Evolutionary conservation across 2,329 filamentous ascomycete genomes (phyloP), one percentile per base, ranked within the genome.

Genomic region (Plectosphaerella cucumerina): DNA sequence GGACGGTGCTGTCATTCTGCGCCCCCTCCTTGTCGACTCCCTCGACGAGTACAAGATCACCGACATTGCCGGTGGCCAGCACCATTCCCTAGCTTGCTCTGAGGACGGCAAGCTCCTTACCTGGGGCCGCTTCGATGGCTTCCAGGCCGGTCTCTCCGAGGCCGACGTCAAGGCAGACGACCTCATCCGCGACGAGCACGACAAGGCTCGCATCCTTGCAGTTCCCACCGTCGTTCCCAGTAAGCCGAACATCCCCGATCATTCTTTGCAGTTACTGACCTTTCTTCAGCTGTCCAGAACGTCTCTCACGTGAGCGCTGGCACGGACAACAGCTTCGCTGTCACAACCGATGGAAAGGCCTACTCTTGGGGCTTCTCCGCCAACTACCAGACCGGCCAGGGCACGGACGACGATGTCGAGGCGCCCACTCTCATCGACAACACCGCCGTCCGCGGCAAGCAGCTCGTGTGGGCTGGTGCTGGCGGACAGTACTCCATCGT

Each of bases 381-480:
- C 52, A 89, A 86, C 61, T 91, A 89, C 65, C 88, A 92, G 69
- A 91, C 88, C 6, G 90, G 89, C 6, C 85, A 85, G 56, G 88
- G 87, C 37, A 85, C 80, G 2, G 82, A 82, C n/a, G 89, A 94
- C 47, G 90, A 96, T 59, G 80, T 96, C 26, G 79, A 86, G 58
- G 77, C 81, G 21, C 90, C 92, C 0, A 94, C 87, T 0, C 62
- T 86, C 46, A 89, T 97, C 50, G 88, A 95, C 62, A 96, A 96
- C 72, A 88, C 85, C 12, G 91, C 90, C 41, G 81, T 94, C 23
- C 80, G 84, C 26, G 89, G 82, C 41, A 85, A 87, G 70, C 84
- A 85, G 67, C 77, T 97, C 42, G 77, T 84, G 33, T 90, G 80
- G 70, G 89, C 88, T n/a, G 89, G 89, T 42, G 87, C 87, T n/a